Conservation (phyloP, 1,139 yeast genomes). For the Kazachstania sp. region DNA sequence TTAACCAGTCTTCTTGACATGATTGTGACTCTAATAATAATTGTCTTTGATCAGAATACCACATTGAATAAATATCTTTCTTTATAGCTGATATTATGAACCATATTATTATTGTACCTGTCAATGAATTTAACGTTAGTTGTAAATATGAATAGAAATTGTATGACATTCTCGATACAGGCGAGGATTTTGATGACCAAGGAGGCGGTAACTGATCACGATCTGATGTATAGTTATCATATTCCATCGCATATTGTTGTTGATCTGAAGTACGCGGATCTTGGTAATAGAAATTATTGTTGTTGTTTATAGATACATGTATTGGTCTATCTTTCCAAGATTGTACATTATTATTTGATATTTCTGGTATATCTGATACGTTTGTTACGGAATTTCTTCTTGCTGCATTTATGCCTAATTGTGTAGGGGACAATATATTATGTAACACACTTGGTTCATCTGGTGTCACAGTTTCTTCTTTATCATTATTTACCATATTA, state of each 20-base stretch:
- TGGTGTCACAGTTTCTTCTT: neutral
- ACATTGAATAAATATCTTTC: slow-evolving; percentile 65
- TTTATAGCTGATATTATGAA: slow-evolving; percentile 39
- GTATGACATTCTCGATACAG: slow-evolving; percentile 48
- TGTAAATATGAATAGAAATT: slow-evolving; percentile 67
- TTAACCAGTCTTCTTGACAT: slow-evolving; percentile 61
- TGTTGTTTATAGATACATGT: slow-evolving; percentile 25
- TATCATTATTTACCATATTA: neutral
- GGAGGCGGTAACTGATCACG: slow-evolving; percentile 22
- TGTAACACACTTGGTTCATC: neutral
- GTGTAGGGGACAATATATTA: slow-evolving; percentile 1
- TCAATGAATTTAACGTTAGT: slow-evolving; percentile 51
- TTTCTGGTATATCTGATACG: slow-evolving; percentile 4
- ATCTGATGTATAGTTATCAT: slow-evolving; percentile 1
- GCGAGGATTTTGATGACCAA: slow-evolving; percentile 28
- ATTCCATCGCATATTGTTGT: neutral
- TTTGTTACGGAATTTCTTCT: neutral
- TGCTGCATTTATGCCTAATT: slow-evolving; percentile 1
- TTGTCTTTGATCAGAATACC: slow-evolving; percentile 52
- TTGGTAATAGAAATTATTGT: slow-evolving; percentile 13
- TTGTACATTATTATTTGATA: neutral
- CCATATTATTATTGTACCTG: slow-evolving; percentile 44
- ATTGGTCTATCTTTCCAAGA: slow-evolving; percentile 13
- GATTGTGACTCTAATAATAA: slow-evolving; percentile 54
- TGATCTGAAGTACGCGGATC: neutral